Base-by-base conservation (phyloP, 495 filamentous ascomycete species). In the Aspergillus saccharolyticus region DNA sequence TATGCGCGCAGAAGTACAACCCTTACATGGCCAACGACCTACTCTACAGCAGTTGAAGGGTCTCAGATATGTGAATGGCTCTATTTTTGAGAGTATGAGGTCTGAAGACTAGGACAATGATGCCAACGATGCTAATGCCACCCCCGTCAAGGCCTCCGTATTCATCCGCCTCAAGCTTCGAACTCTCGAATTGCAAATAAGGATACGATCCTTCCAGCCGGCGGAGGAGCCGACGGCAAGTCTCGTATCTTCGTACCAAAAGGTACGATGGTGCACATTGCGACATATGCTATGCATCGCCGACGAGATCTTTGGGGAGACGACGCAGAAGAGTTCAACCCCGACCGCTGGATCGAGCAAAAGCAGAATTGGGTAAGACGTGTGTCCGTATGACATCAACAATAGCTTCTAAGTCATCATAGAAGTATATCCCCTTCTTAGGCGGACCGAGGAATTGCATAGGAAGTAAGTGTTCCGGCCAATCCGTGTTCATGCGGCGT, bases 151-250 rank as follows among this genome's bases (percentile, higher is more conserved):
- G 46, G 46, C 46, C 46, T 49, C n/a, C 46, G 46, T 22, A 21
- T 49, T n/a, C 25, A 49, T 25, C 46, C 46, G n/a, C 46, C 46
- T 16, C 46, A 49, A 25, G 20, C 46, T 25, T 49, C 46, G 6
- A 49, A 49, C 18, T 49, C 46, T n/a, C 46, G 46, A 14, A 25
- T 22, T 25, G 46, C 46, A 6, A 19, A 24, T 19, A 21, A n/a
- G n/a, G 46, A 49, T 22, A 49, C 46, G 33, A 12, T 39, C 10
- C 33, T 39, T 39, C 33, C 33, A 5, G 14, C 33, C 10, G 33
- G 33, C 33, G 33, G 33, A 39, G 33, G 33, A 12, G 7, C 33
- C 33, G 33, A 39, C 33, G 33, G 33, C 33, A 39, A 39, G 33
- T 39, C 33, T 5, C 33, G 6, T 9, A 39, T 39, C 33, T 39